Conservation (phyloP, 306 rosid genomes). For the Lathyrus sativus region DNA sequence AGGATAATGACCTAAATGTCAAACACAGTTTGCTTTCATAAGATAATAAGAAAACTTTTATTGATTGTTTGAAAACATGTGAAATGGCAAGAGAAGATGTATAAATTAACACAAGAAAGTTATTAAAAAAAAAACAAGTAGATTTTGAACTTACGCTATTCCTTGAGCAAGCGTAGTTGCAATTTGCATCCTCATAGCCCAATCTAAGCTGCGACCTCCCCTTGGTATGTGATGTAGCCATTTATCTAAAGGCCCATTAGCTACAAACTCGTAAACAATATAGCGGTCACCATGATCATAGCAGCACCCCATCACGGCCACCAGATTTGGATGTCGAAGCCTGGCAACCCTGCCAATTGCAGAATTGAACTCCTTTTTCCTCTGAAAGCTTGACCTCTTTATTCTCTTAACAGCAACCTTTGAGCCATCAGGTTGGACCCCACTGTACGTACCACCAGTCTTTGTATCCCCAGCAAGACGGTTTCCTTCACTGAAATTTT, state of each 20-base stretch:
- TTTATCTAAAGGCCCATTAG: constrained; percentile 89
- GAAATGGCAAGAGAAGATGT: constrained; percentile 1
- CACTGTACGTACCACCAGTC: constrained; percentile 92
- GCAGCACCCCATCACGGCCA: constrained; percentile 97
- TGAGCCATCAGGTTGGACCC: constrained; percentile 86
- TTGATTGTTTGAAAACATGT: constrained; percentile 18
- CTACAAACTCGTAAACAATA: constrained; percentile 90
- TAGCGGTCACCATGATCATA: constrained; percentile 96
- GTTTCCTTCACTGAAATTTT: constrained; percentile 96
- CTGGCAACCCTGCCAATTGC: constrained; percentile 92
- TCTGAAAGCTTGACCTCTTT: constrained; percentile 86
- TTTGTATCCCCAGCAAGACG: constrained; percentile 94
- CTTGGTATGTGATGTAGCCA: constrained; percentile 97
- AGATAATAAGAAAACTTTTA: background rate
- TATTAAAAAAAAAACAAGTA: constrained; percentile 23
- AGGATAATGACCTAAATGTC: background rate
- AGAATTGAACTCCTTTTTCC: constrained; percentile 92
- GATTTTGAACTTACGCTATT: constrained; percentile 77
- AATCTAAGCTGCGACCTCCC: constrained; percentile 95
- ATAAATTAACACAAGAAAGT: constrained; percentile 20
- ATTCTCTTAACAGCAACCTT: constrained; percentile 92
- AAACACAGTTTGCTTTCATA: background rate
- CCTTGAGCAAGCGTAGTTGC: constrained; percentile 96
- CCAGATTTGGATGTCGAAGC: constrained; percentile 91
- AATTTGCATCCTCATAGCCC: constrained; percentile 93